phyloP scores from a whole-genome alignment of 1,284 basidiomycete genomes.

The Thelephora terrestris region DNA sequence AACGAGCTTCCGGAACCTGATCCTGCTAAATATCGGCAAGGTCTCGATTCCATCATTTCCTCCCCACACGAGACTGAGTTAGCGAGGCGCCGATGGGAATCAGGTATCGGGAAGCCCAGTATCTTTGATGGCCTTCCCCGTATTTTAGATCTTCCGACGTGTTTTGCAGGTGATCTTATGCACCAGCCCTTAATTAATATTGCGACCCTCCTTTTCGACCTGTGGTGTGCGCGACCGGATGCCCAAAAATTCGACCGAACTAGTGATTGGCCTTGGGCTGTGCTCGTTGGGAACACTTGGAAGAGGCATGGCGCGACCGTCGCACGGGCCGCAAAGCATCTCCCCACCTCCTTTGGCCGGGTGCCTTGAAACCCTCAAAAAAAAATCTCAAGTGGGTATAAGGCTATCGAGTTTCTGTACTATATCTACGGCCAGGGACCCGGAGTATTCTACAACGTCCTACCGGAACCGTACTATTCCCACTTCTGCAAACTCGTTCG shows the following conservation, averaged over 20 bases:
- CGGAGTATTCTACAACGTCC: too few species aligned
- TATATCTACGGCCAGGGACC: slow-evolving; percentile 16
- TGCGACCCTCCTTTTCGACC: slow-evolving; percentile 10
- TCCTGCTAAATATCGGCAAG: slow-evolving; percentile 7
- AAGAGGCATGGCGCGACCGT: slow-evolving; percentile 24
- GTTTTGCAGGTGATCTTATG: too few species aligned
- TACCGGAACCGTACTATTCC: too few species aligned
- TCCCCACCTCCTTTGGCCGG: slow-evolving; percentile 20
- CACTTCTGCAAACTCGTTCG: too few species aligned
- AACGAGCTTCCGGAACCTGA: slow-evolving; percentile 3
- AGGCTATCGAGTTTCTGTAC: slow-evolving; percentile 19
- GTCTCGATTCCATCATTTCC: slow-evolving; percentile 9
- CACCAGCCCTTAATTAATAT: too few species aligned
- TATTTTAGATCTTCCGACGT: slow-evolving; percentile 7
- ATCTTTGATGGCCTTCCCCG: slow-evolving; percentile 22
- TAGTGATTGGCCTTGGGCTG: too few species aligned
- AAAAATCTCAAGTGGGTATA: slow-evolving; percentile 24
- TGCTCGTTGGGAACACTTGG: too few species aligned
- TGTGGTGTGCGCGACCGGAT: too few species aligned
- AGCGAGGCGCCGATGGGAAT: slow-evolving; percentile 16
- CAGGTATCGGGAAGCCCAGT: slow-evolving; percentile 27
- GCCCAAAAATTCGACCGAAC: too few species aligned
- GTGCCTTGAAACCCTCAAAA: slow-evolving; percentile 20
- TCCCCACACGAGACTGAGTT: slow-evolving; percentile 17
- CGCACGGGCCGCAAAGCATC: slow-evolving; percentile 8